Evolutionary conservation across 768 basidiomycete genomes (phyloP), one percentile per base, ranked within the genome.

Genomic region (Chalciporus pseudorubinellus): DNA sequence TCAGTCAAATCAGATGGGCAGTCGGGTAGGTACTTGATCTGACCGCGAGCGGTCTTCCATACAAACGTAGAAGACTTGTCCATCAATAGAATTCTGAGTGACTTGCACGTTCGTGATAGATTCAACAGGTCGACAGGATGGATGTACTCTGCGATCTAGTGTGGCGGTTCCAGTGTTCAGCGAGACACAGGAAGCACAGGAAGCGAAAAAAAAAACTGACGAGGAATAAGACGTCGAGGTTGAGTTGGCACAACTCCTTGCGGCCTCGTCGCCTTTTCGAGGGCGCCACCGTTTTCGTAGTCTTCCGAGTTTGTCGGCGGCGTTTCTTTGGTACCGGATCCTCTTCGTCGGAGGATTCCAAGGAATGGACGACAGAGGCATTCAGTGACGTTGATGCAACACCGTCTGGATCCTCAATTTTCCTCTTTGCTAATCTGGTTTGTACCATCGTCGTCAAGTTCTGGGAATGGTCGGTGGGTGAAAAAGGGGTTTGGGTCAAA

Each of bases 1-100:
- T 81, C 78, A 16, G 59, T 68, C 47, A 80, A 58, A 58, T 80
- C 78, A 3, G 48, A 40, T 0, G 78, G 80, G 48, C 75, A 76
- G 7, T 63, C 48, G 2, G 79, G 80, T 6, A 78, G 60, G 14
- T 65, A 70, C 26, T 57, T 46, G 9, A 74, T 59, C 41, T 67
- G 67, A 11, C 43, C 52, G n/a, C 77, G 69, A 13, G 48, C 49
- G 3, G 24, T 19, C 28, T 40, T 62, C 67, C 68, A 56, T 51
- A 68, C 43, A 46, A 66, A 50, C 60, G 51, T 43, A 56, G 67
- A 49, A 51, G 68, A 31, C 48, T 51, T 52, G 26, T 39, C 51
- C 61, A 72, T 69, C 1, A 80, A 62, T 6, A 75, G 55, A 13
- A 46, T 59, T 6, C 74, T 70, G 24, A 77, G 58, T 26, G 56